phyloP scores from a whole-genome alignment of 306 rosid genomes.

The Pyrus bretschneideri region DNA sequence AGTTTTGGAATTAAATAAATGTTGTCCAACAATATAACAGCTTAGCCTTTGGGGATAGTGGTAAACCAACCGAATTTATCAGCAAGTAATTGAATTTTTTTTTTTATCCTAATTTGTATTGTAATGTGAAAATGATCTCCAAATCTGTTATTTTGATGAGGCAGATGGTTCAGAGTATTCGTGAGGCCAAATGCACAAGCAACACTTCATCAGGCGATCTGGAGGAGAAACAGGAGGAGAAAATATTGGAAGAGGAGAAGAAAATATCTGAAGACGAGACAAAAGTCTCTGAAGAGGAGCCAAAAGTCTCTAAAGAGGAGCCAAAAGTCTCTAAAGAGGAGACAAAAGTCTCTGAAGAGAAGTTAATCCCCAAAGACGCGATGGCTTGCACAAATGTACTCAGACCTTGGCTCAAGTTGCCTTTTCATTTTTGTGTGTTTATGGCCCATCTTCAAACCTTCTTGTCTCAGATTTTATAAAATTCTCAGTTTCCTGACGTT shows the following conservation, averaged over 20 bases:
- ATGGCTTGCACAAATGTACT: conserved; percentile 31
- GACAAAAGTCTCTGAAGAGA: conserved; percentile 58
- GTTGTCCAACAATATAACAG: background rate
- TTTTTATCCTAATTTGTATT: background rate
- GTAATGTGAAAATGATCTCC: conserved; percentile 4
- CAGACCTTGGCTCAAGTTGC: conserved; percentile 4
- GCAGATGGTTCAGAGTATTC: conserved; percentile 73
- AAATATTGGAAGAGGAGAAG: conserved; percentile 11
- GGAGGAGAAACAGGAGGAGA: conserved; percentile 27
- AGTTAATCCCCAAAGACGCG: conserved; percentile 49
- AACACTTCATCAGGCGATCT: conserved; percentile 17
- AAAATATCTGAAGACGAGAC: conserved; percentile 42
- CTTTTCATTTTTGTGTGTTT: background rate
- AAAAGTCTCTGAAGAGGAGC: conserved; percentile 28
- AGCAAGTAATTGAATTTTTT: background rate
- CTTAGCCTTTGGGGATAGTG: background rate
- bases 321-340: conserved; percentile 21
- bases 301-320: conserved; percentile 34
- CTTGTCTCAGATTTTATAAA: background rate
- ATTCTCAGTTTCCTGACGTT: background rate
- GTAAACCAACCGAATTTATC: background rate
- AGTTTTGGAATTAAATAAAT: background rate
- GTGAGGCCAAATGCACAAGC: conserved; percentile 44
- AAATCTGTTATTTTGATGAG: conserved; percentile 21
- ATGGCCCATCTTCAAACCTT: background rate